Evolutionary conservation across 805 yeast species (phyloP), one percentile per base, ranked within the genome.

Genomic region (Ogataea paraovalis): DNA sequence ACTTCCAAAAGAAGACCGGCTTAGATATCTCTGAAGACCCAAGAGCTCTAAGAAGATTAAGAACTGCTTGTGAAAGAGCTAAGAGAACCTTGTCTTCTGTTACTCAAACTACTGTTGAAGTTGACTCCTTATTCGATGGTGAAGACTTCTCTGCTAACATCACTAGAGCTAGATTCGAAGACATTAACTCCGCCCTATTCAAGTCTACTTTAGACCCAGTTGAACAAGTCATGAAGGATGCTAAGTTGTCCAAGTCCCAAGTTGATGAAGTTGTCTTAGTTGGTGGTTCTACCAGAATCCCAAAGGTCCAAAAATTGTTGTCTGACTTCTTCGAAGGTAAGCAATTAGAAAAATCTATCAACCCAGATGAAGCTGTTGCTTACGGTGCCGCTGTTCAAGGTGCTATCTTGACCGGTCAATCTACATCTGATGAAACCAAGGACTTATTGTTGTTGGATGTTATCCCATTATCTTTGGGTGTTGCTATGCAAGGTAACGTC

Each of bases 321-420:
- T 84, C 95, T 55, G 97, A 90, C 76, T 90, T 81, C 87, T 90
- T 90, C 65, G 94, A 89, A 67, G 97, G 97, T 73, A 91, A 91
- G 81, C 91, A 88, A 75, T 87, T 89, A 72, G 94, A 88, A 78
- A 91, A 88, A 79, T 85, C 96, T 60, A 91, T 90, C 75, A 90
- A 90, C 90, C 97, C 97, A 61, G 97, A 90, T 79, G 97, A 90
- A 81, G 97, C 97, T 69, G 97, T 90, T 73, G 97, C 97, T 67
- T 89, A 89, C 81, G 97, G 97, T 85, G 98, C 98, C 67, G 97
- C 98, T 67, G 97, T 91, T 66, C 97, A 91, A 80, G 98, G 96
- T 79, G 97, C 97, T 70, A 88, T 92, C 77, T 82, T 91, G 75
- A 87, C 97, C 62, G 96, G 96, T 78, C 82, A 79, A 59, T 90